Conservation (phyloP, 2,329 filamentous ascomycete species). For the Pseudocercospora fuligena region DNA sequence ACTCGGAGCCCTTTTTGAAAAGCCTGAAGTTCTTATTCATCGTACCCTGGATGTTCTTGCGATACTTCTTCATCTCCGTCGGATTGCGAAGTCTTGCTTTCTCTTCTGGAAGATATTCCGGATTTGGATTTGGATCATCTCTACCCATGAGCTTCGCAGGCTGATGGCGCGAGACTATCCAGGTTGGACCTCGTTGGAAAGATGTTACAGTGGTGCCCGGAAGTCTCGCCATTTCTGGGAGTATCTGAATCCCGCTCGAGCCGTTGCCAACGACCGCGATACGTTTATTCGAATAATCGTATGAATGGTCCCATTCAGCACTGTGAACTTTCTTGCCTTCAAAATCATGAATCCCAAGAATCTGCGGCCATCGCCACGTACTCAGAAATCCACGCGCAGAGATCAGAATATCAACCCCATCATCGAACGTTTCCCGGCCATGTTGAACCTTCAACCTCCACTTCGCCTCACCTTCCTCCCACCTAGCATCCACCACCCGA, state of each 20-base stretch:
- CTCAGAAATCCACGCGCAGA: constrained; percentile 32
- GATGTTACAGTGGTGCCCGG: constrained; percentile 39
- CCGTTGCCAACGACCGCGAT: constrained; percentile 43
- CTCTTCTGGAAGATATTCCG: constrained; percentile 36
- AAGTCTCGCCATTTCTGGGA: constrained; percentile 43
- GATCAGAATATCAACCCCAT: constrained; percentile 46
- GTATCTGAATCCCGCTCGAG: constrained; percentile 47
- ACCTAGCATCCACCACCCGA: constrained; percentile 45
- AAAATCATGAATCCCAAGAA: constrained; percentile 43
- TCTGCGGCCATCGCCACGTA: constrained; percentile 43
- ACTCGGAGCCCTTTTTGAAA: constrained; percentile 49
- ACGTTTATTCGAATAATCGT: constrained; percentile 39
- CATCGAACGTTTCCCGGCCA: constrained; percentile 34
- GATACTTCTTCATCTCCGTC: constrained; percentile 48
- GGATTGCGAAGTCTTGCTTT: constrained; percentile 44
- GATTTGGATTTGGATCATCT: constrained; percentile 31
- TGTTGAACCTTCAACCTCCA: constrained; percentile 46
- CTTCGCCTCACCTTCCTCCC: constrained; percentile 44
- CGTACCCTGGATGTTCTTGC: constrained; percentile 51
- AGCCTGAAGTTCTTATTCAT: constrained; percentile 51
- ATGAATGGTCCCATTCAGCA: constrained; percentile 39
- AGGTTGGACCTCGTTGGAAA: constrained; percentile 47
- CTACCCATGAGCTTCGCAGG: constrained; percentile 28
- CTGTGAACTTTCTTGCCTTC: constrained; percentile 44
- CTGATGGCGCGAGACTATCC: constrained; percentile 40